phyloP scores from a whole-genome alignment of 2,329 filamentous ascomycete genomes.

The Fusarium buharicum region DNA sequence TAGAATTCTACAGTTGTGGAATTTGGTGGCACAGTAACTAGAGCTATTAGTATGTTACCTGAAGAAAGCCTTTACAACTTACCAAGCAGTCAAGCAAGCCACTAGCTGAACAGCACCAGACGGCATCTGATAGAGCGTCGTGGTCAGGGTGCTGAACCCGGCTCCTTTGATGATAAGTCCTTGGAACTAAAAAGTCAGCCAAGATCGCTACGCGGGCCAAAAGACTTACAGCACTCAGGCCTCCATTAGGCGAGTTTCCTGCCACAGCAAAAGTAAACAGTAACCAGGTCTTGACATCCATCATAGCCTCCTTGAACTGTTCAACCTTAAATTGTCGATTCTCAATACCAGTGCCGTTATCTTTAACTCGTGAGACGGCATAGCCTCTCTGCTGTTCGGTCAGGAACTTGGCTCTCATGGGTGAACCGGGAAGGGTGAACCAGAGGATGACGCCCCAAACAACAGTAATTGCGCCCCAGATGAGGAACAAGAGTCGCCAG shows the following conservation, averaged over 20 bases:
- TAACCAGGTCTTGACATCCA: conserved; percentile 69
- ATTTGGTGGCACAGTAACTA: conserved; percentile 27
- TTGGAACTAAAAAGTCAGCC: conserved; percentile 32
- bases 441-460: conserved; percentile 66
- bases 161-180: conserved; percentile 41
- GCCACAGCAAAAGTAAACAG: conserved; percentile 63
- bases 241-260: conserved; percentile 67
- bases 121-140: conserved; percentile 34
- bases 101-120: conserved; percentile 34
- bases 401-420: conserved; percentile 61
- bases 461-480: conserved; percentile 43
- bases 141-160: conserved; percentile 33
- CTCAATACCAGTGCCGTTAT: conserved; percentile 63
- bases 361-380: conserved; percentile 59
- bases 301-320: conserved; percentile 59
- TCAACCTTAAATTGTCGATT: conserved; percentile 61
- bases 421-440: conserved; percentile 63
- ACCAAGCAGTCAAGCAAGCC: conserved; percentile 30
- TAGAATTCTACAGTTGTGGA: conserved; percentile 14
- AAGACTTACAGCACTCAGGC: conserved; percentile 42
- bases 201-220: background rate
- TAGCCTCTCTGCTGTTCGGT: conserved; percentile 57
- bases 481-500: conserved; percentile 30
- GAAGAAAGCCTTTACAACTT: background rate
- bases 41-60: background rate